Conservation (phyloP, 1,139 yeast species). For the Wickerhamiella infanticola region DNA sequence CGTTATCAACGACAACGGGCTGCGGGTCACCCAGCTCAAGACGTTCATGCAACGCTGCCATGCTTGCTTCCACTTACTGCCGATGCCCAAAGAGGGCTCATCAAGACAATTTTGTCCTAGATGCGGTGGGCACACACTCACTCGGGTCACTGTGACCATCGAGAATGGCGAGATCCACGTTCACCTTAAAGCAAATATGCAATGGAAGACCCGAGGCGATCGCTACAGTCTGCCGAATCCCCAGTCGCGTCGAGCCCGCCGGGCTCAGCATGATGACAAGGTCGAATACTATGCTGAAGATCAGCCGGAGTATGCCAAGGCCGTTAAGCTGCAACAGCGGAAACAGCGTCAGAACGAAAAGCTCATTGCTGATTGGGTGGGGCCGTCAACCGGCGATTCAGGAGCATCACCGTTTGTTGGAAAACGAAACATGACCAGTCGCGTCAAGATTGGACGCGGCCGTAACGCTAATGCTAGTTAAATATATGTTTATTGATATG, state of each 20-base stretch:
- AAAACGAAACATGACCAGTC: constrained; percentile 31
- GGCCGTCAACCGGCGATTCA: constrained; percentile 88
- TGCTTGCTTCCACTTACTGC: constrained; percentile 78
- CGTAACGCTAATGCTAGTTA: constrained; percentile 51
- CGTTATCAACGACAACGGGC: constrained; percentile 75
- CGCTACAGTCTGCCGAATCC: constrained; percentile 50
- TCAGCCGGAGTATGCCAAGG: constrained; percentile 83
- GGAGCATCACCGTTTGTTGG: constrained; percentile 80
- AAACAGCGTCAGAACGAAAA: constrained; percentile 76
- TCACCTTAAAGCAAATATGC: constrained; percentile 81
- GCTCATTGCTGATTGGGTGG: constrained; percentile 73
- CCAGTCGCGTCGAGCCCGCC: constrained; percentile 25
- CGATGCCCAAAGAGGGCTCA: constrained; percentile 53
- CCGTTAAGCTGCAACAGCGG: constrained; percentile 80
- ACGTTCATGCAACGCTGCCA: constrained; percentile 94
- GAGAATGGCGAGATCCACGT: constrained; percentile 72
- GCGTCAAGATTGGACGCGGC: constrained; percentile 72
- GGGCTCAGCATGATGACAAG: constrained; percentile 18
- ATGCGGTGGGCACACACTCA: constrained; percentile 84
- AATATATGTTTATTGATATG: neutral
- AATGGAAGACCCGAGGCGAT: constrained; percentile 87
- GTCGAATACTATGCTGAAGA: constrained; percentile 59
- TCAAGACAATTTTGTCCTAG: constrained; percentile 87
- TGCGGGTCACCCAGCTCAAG: constrained; percentile 69
- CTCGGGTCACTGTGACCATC: constrained; percentile 74